These are phyloP conservation scores for Lumnitzera racemosa DNA, from an alignment of 345 rosid species.

Conservation along the genomic window DNA sequence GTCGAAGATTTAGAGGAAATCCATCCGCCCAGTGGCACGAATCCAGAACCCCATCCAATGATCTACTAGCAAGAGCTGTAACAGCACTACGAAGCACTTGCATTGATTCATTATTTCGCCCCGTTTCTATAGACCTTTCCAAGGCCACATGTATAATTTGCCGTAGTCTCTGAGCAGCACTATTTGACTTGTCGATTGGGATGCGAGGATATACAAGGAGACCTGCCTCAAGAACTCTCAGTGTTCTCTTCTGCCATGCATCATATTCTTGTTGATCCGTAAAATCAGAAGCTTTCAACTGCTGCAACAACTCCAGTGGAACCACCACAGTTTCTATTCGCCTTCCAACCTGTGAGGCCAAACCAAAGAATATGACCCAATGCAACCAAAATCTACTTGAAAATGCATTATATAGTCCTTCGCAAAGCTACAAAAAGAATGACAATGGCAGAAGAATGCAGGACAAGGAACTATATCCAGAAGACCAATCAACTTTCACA, in stretches of 20 bases:
- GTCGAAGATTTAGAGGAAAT: conserved; percentile 71
- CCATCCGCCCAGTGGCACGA: conserved; percentile 99
- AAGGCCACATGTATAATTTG: conserved; percentile 69
- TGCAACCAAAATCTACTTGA: neutral
- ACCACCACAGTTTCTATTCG: conserved; percentile 81
- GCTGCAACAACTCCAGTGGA: conserved; percentile 88
- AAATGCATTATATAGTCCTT: neutral
- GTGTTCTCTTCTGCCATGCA: conserved; percentile 77
- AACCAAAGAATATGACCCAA: neutral
- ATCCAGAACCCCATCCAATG: conserved; percentile 68
- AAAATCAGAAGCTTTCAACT: conserved; percentile 83
- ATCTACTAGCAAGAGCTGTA: conserved; percentile 72
- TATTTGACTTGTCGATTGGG: conserved; percentile 60
- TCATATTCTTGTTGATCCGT: conserved; percentile 78
- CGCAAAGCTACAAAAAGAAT: neutral
- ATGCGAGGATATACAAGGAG: conserved; percentile 80
- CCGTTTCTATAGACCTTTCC: conserved; percentile 78
- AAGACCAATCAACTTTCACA: too few species aligned
- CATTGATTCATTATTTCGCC: conserved; percentile 89
- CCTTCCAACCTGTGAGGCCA: conserved; percentile 63
- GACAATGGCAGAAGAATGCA: too few species aligned
- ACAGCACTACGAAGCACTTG: conserved; percentile 86
- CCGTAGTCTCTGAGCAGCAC: conserved; percentile 53
- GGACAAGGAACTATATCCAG: too few species aligned
- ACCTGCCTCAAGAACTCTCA: conserved; percentile 87